Evolutionary conservation across 768 basidiomycete genomes (phyloP).

Genomic region (Termitomyces sp.): DNA sequence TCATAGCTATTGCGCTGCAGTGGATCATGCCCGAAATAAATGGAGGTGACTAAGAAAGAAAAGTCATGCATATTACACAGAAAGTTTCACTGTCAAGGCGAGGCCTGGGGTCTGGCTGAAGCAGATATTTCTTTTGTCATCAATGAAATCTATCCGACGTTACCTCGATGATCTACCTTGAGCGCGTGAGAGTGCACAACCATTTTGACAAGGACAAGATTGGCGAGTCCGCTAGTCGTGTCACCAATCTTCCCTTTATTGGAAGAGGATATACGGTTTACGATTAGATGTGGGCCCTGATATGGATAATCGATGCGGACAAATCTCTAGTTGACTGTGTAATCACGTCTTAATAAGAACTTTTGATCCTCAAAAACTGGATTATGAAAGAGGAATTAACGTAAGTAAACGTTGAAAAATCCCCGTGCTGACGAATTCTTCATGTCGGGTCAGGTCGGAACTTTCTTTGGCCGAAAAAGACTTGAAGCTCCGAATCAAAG

Average conservation of each 20-base stretch:
- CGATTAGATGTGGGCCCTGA: neutral
- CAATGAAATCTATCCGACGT: neutral
- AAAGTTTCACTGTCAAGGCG: neutral
- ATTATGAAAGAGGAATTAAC: neutral
- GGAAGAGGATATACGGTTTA: neutral
- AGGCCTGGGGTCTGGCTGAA: neutral
- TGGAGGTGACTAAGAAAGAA: too few relatives aligned
- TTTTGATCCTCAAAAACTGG: neutral
- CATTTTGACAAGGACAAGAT: neutral
- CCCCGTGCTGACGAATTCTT: neutral
- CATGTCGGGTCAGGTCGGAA: neutral
- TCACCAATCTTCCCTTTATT: conserved; percentile 1
- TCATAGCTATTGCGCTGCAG: neutral
- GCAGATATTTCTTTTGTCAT: neutral
- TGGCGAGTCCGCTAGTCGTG: neutral
- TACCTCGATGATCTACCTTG: neutral
- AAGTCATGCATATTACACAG: neutral
- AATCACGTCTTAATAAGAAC: neutral
- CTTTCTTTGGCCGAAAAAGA: neutral
- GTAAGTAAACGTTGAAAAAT: neutral
- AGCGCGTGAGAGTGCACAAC: conserved; percentile 7
- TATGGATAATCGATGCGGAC: neutral
- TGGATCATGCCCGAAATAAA: neutral
- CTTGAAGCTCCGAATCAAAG: neutral
- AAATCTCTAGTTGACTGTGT: neutral